Conservation (phyloP, 2,329 filamentous ascomycete species). For the Sclerotinia spermophila region DNA sequence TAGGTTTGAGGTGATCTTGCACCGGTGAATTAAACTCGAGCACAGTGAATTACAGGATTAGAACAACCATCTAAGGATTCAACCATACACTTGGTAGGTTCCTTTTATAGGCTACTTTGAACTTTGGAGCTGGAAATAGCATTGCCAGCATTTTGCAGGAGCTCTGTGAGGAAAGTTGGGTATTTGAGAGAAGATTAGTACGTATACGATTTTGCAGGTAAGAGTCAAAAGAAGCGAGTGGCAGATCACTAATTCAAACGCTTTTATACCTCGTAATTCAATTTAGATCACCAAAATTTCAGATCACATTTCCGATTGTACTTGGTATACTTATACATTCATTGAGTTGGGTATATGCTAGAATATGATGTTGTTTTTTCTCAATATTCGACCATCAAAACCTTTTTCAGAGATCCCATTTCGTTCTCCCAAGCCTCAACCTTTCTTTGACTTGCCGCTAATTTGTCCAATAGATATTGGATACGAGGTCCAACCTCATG, state of each 20-base stretch:
- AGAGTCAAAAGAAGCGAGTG: neutral
- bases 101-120: neutral
- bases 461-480: constrained; percentile 69
- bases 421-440: constrained; percentile 71
- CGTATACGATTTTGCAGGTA: neutral
- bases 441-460: constrained; percentile 70
- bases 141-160: too few relatives aligned
- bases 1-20: neutral
- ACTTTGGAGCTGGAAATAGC: too few relatives aligned
- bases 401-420: constrained; percentile 67
- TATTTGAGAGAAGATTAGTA: neutral
- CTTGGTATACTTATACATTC: constrained; percentile 2
- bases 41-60: neutral
- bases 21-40: neutral
- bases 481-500: constrained; percentile 63
- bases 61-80: too few relatives aligned
- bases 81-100: neutral
- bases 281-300: neutral
- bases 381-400: constrained; percentile 51
- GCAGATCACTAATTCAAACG: neutral
- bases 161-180: too few relatives aligned
- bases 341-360: constrained; percentile 26
- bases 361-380: neutral
- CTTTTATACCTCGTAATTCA: neutral
- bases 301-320: neutral